Evolutionary conservation across 257 asterid genomes (phyloP).

Genomic region (Solanum etuberosum): DNA sequence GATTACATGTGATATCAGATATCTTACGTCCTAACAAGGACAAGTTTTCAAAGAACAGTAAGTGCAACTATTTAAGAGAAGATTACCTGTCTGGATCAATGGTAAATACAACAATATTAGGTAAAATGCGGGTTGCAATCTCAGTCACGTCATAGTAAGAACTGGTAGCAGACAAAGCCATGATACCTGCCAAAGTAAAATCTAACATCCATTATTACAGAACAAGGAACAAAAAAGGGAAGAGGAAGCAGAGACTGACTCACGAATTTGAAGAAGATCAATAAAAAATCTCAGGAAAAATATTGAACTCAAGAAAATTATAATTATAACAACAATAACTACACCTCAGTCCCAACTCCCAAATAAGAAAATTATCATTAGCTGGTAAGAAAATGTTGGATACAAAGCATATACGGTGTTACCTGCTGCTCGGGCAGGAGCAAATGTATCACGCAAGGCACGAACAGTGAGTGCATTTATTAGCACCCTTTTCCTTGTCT

Average conservation of each 20-base stretch:
- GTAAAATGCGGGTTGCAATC: conserved; percentile 90
- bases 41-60: background rate
- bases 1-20: background rate
- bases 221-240: background rate
- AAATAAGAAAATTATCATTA: background rate
- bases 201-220: conserved; percentile 3
- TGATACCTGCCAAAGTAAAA: conserved; percentile 51
- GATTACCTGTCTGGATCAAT: conserved; percentile 92
- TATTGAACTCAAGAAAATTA: conserved; percentile 6
- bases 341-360: background rate
- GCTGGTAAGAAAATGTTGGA: background rate
- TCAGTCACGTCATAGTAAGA: conserved; percentile 84
- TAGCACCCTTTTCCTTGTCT: conserved; percentile 94
- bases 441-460: conserved; percentile 93
- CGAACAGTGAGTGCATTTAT: conserved; percentile 95
- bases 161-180: conserved; percentile 93
- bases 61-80: background rate
- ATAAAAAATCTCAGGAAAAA: background rate
- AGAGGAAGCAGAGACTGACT: background rate
- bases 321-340: background rate
- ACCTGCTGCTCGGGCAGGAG: conserved; percentile 99
- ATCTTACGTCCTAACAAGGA: background rate
- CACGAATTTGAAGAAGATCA: background rate
- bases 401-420: background rate
- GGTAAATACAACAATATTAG: conserved; percentile 75